Base-by-base conservation (phyloP, 441 rosid species). In the Bruguiera hainesii region DNA sequence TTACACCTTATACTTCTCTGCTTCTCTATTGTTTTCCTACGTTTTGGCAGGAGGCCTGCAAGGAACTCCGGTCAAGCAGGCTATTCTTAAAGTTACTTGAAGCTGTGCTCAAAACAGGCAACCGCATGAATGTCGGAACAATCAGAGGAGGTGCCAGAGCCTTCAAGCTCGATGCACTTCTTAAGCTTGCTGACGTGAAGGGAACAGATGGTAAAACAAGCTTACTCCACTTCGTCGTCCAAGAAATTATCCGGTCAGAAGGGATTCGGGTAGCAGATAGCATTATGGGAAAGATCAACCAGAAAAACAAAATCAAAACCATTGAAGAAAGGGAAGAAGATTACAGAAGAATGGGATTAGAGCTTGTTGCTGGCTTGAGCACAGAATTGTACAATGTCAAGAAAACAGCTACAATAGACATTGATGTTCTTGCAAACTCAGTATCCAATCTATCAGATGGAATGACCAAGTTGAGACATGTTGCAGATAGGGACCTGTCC, bases 121-220 rank as follows among this genome's bases (percentile, higher is more conserved):
- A 94, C 73, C 73, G 99, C 28, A 91, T 94, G 98, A 94, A 94
- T 60, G 87, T 91, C 5, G 99, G 99, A 64, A 94, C 99, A 1
- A 85, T 91, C 63, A 80, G 99, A 50, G 99, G 99, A 19, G 99
- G 97, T 0, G 99, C 99, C 0, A 85, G 61, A 81, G 98, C 98
- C 25, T 95, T 95, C 84, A 95, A 91, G 81, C 97, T 95, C 4
- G 98, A 90, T 28, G 84, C 98, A 2, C 87, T 95, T 28, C 98
- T 95, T 19, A 95, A 91, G 68, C 97, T 95, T 30, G 81, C 98
- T 18, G 99, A 95, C 65, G 93, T 95, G 2, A 95, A 95, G 59
- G 99, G 99, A 55, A 85, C 94, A 3, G 97, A 95, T 51, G 97
- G 98, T 0, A 91, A 83, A 73, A 95, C 99, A 0, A 90, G 88